Base-by-base conservation (phyloP, 805 yeast genomes). In the Schwanniomyces vanrijiae region DNA sequence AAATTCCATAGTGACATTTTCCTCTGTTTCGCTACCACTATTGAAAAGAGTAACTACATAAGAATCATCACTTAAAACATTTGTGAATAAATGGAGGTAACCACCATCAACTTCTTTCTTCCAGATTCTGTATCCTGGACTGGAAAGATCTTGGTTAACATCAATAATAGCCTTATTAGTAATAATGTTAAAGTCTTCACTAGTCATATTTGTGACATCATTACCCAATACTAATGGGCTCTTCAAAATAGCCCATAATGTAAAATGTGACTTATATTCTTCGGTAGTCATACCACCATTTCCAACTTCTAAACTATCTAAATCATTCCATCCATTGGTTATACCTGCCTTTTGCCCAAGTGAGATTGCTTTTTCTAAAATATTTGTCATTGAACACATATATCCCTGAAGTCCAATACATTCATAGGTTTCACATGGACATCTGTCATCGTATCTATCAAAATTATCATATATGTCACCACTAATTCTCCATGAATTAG, bases 191-290 rank as follows among this genome's bases (percentile, higher is more conserved):
- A 45, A 54, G 14, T 60, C 57, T 24, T 48, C 46, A 10, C 52
- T 50, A 19, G 51, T 43, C 52, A 63, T 54, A 13, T 42, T 25
- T 19, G 58, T 40, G 4, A 62, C 50, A 45, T 63, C 65, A 37
- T 55, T 59, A 14, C 66, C 66, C 45, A 62, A 56, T 22, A 63
- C 50, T 20, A 63, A 47, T 11, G 68, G 65, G 35, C 63, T 57
- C 46, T 62, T 63, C 20, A 63, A 53, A n/a, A 58, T 53, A 1
- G 66, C 55, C 68, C 68, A 63, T 54, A 63, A 47, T 10, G 65
- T 52, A 38, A 63, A 63, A 42, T 61, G 66, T 10, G 66, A 46
- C 48, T 46, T 52, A 46, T 61, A 60, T 42, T 63, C 68, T n/a
- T 58, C 62, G 25, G 56, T 57, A 11, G 59, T 50, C 53, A 55